Base-by-base conservation (phyloP, 2,329 filamentous ascomycete species). In the Massarina eburnea region DNA sequence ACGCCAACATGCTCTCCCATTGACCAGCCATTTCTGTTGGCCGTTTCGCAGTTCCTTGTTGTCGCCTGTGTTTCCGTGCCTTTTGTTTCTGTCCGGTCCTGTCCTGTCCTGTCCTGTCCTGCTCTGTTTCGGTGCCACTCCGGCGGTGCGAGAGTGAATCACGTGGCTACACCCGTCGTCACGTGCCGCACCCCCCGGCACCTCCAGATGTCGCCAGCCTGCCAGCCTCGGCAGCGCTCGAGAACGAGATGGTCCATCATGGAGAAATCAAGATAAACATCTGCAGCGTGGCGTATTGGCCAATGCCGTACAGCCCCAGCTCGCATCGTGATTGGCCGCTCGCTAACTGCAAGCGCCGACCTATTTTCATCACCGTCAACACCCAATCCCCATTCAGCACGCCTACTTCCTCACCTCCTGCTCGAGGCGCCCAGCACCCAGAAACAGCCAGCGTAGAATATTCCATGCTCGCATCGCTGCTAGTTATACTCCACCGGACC, bases 311-410 rank as follows among this genome's bases (percentile, higher is more conserved):
- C 38, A 51, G 57, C 36, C 39, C 41, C 26, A 39, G 52, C 27
- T 38, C 10, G 54, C 48, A 30, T 17, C 7, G 30, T 47, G 34
- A 69, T 69, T 69, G 65, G 65, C 41, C 49, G 26, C 33, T 15
- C 35, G 43, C 48, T 51, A 51, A 46, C 52, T 49, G 43, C 49
- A 52, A 54, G 54, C 50, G 58, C 62, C 56, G 39, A 68, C 51
- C 51, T 52, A 49, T 50, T 41, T 58, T 55, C 53, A 61, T 59
- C 50, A 64, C 45, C 24, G 43, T 43, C 46, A 59, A 52, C 54
- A 54, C 45, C 63, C 64, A 68, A 67, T 63, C 62, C 62, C 51
- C 49, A 51, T 43, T 48, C 50, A 45, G 54, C 51, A 43, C 48
- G 48, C 54, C 52, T 47, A 17, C 37, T 38, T 42, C 6, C 48